Base-by-base conservation (phyloP, 768 basidiomycete species). In the Dioszegia hungarica region DNA sequence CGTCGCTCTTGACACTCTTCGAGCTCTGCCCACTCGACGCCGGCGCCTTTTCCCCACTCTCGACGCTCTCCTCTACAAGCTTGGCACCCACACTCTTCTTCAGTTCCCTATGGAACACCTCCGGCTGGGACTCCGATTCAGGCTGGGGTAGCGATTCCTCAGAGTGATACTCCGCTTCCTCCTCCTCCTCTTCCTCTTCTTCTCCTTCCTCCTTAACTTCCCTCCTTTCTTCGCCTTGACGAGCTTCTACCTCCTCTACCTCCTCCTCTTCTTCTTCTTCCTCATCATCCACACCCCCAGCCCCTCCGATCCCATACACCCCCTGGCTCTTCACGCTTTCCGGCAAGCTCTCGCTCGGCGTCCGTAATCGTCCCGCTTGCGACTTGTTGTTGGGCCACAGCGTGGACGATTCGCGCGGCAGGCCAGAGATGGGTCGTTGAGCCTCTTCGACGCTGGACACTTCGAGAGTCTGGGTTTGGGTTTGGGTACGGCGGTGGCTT, bases 391-490 rank as follows among this genome's bases (percentile, higher is more conserved):
- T 25, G 19, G 36, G 22, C 10, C 10, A 51, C 11, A n/a, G n/a
- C n/a, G n/a, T n/a, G n/a, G n/a, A n/a, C n/a, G n/a, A n/a, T n/a
- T n/a, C n/a, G n/a, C n/a, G n/a, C n/a, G n/a, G n/a, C n/a, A n/a
- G n/a, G n/a, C n/a, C n/a, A n/a, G n/a, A n/a, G n/a, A n/a, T n/a
- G n/a, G n/a, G 29, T 34, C 49, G 34, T 27, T 51, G 49, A 27
- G 49, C 49, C 34, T 51, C 49, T 28, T 51, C 49, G 2, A 38
- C 34, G 22, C 36, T 51, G 3, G 49, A 51, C 12, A 38, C 38
- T 3, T 8, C 22, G 10, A 25, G 34, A 3, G 34, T 38, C n/a
- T 19, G 22, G 2, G 31, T 36, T 22, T 48, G 47, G 33, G 47
- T 48, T 11, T 48, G 47, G 47, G 33, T 15, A 15, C 34, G 29